Conservation (phyloP, 2,329 filamentous ascomycete species). For the Reticulascus tulasneorum region DNA sequence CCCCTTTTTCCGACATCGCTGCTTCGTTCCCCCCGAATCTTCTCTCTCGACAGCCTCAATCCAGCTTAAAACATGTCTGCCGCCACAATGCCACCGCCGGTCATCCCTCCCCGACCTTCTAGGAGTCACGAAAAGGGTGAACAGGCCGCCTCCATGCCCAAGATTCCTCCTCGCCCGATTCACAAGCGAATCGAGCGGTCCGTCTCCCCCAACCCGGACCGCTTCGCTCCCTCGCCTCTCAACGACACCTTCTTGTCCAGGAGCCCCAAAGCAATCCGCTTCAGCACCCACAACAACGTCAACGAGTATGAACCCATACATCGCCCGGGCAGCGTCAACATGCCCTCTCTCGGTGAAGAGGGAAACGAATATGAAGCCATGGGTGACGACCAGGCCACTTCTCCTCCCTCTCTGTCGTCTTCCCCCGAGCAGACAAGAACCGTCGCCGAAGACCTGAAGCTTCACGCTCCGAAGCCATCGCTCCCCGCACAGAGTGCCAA, state of each 20-base stretch:
- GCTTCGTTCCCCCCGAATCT: not conserved
- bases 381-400: constrained; percentile 35
- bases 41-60: constrained; percentile 16
- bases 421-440: constrained; percentile 72
- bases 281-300: constrained; percentile 30
- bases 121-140: constrained; percentile 45
- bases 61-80: constrained; percentile 42
- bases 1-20: not conserved
- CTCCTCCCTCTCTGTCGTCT: constrained; percentile 24
- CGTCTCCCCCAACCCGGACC: constrained; percentile 70
- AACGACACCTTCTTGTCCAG: constrained; percentile 63
- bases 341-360: constrained; percentile 86
- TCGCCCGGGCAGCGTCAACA: constrained; percentile 71
- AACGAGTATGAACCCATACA: constrained; percentile 37
- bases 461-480: constrained; percentile 86
- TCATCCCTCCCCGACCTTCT: constrained; percentile 53
- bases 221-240: constrained; percentile 81
- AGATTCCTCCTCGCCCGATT: constrained; percentile 72
- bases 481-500: constrained; percentile 78
- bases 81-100: constrained; percentile 48
- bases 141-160: constrained; percentile 46
- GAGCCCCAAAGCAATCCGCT: constrained; percentile 32
- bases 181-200: constrained; percentile 73
- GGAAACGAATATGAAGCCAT: constrained; percentile 77
- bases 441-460: constrained; percentile 74